phyloP scores from a whole-genome alignment of 768 basidiomycete species.

The Pleurotus tuoliensis region DNA sequence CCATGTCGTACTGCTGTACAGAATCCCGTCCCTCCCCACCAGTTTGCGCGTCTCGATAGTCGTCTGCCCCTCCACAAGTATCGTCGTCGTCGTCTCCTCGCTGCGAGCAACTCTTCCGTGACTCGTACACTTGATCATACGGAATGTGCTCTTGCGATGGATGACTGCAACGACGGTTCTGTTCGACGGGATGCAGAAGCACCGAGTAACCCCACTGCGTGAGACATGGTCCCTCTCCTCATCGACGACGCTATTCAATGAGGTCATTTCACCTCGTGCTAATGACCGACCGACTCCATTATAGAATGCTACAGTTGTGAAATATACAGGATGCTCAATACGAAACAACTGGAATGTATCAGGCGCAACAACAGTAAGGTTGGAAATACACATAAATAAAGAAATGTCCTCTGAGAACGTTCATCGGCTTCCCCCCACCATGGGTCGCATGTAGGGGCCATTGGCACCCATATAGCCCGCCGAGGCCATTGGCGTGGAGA shows the following conservation, averaged over 20 bases:
- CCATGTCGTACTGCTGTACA: too few species aligned
- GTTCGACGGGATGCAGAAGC: background rate
- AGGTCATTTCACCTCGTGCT: too few species aligned
- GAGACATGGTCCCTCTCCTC: too few species aligned
- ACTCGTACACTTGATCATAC: conserved; percentile 21
- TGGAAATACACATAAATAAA: background rate
- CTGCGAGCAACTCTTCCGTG: conserved; percentile 15
- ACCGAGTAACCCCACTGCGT: too few species aligned
- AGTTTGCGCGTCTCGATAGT: background rate
- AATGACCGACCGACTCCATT: background rate
- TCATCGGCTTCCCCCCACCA: conserved; percentile 49
- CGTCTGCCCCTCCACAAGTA: conserved; percentile 10
- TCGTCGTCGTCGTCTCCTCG: conserved; percentile 21
- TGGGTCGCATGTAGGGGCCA: conserved; percentile 63
- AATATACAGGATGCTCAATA: too few species aligned
- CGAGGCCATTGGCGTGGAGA: conserved; percentile 44
- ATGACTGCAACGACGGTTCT: conserved; percentile 69
- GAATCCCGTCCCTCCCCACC: background rate
- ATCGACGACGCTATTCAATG: too few species aligned
- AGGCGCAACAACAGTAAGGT: too few species aligned
- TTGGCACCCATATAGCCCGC: conserved; percentile 55
- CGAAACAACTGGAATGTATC: too few species aligned
- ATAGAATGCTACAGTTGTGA: background rate
- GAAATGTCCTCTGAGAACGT: background rate
- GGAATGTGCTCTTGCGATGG: conserved; percentile 58